A percentile compares a stretch with the other conserved stretches of the same genome.
Conservation (phyloP, 2,329 filamentous ascomycete genomes). For the Fusarium agapanthi region DNA sequence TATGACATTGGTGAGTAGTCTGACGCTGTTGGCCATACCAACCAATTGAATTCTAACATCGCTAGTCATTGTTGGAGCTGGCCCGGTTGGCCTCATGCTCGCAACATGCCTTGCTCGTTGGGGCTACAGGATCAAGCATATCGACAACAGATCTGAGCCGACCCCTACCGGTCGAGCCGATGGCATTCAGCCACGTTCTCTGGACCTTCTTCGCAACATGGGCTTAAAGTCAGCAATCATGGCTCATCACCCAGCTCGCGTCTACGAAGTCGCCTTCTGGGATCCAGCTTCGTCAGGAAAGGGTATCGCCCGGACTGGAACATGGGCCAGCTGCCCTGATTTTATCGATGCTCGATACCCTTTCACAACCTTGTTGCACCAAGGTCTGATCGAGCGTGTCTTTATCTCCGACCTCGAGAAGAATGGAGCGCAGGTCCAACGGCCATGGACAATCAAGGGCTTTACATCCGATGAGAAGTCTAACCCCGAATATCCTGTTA, state of each 20-base stretch:
- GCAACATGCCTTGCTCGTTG: constrained; percentile 89
- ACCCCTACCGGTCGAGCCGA: constrained; percentile 88
- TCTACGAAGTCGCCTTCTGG: constrained; percentile 82
- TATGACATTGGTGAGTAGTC: constrained; percentile 57
- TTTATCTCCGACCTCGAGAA: constrained; percentile 73
- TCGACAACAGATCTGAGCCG: constrained; percentile 88
- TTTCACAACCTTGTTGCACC: constrained; percentile 75
- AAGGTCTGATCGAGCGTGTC: constrained; percentile 75
- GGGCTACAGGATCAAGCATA: constrained; percentile 95
- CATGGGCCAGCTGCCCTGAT: constrained; percentile 87
- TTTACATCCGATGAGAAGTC: constrained; percentile 67
- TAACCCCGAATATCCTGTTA: constrained; percentile 76
- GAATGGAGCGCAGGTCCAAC: constrained; percentile 67
- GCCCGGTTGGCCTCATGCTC: constrained; percentile 86
- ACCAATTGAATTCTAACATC: constrained; percentile 34
- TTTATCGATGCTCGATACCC: constrained; percentile 80
- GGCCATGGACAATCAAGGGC: constrained; percentile 70
- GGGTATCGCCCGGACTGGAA: constrained; percentile 72
- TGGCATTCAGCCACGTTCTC: constrained; percentile 88
- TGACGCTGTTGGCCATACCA: background rate
- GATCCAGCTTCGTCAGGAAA: constrained; percentile 65
- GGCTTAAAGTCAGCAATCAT: constrained; percentile 88
- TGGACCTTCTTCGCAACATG: constrained; percentile 89
- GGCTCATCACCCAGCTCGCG: constrained; percentile 85
- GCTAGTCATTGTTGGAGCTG: constrained; percentile 85